Evolutionary conservation across 768 basidiomycete genomes (phyloP), one percentile per base, ranked within the genome.

Genomic region (Auricularia heimuer): DNA sequence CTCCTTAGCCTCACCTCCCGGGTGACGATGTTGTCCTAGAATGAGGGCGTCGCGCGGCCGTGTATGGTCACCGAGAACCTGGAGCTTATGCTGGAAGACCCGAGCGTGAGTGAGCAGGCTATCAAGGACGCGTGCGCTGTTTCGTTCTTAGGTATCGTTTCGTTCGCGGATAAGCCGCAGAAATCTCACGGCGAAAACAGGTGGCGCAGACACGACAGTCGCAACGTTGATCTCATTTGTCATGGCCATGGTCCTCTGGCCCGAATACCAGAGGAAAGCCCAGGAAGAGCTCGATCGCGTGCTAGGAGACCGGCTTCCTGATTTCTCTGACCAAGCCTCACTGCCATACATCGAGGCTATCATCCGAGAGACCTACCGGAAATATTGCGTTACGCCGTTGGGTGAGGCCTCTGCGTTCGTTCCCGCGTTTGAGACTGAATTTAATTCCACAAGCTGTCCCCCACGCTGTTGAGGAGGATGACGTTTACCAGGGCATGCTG

Each of bases 161-260:
- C 8, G 12, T 42, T 8, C 39, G 39, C 39, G 39, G 29, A 29
- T 29, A 29, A 29, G 29, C 29, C 29, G 29, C 29, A 29, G 29
- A 29, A 29, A 29, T 29, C 29, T 29, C 29, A 29, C 29, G 29
- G 29, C 29, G 29, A 29, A 29, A 29, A 85, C 85, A 54, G 97
- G 97, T 67, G 78, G 98, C 42, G 88, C 96, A 0, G 96, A 98
- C 71, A 80, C 86, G 4, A 58, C 67, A 8, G 29, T 54, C 12
- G 54, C 67, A 33, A 35, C 62, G 2, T 3, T 68, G 39, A 36
- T 44, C 7, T 33, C 35, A n/a, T 68, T 68, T 60, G 34, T 68
- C 39, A 39, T 66, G 10, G 67, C 67, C 3, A 68, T 68, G 67
- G 51, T 66, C 3, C 42, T 66, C 3, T 63, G 63, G 42, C 67